Percentiles rank a stretch among this genome's conserved stretches.
Evolutionary conservation across 2,329 filamentous ascomycete species (phyloP).

Genomic region (Diplodia seriata): DNA sequence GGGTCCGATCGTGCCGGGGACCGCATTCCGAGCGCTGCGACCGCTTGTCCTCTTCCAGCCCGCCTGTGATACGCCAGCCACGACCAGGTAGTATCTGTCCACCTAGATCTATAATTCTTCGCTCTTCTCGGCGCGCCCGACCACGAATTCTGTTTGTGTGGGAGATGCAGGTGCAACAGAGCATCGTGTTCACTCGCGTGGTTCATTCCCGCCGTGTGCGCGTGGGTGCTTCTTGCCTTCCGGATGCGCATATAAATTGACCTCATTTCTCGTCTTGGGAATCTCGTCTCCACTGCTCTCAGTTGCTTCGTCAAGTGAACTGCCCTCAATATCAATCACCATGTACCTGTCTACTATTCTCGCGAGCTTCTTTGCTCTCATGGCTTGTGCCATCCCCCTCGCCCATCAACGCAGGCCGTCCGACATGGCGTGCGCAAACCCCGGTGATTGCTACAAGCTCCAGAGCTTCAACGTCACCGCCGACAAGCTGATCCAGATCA

Average conservation of each 20-base stretch:
- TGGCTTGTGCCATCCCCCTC: neutral
- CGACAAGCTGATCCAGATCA: neutral
- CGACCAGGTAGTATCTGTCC: conserved; percentile 21
- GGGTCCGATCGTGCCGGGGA: conserved; percentile 2
- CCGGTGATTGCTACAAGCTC: conserved; percentile 1
- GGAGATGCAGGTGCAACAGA: neutral
- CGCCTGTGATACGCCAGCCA: conserved; percentile 16
- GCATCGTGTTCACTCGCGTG: conserved; percentile 11
- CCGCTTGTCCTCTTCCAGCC: neutral
- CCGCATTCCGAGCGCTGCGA: conserved; percentile 21
- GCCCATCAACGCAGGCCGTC: neutral
- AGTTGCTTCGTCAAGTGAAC: neutral
- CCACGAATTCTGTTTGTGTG: conserved; percentile 15
- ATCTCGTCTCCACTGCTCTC: neutral
- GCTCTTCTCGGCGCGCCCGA: neutral
- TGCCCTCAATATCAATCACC: neutral
- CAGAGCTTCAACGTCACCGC: neutral
- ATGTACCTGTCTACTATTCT: conserved; percentile 7
- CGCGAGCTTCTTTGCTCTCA: conserved; percentile 22
- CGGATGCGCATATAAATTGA: conserved; percentile 12
- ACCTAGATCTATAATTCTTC: conserved; percentile 16
- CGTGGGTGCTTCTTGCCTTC: neutral
- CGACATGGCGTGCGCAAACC: neutral
- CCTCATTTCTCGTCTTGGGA: neutral
- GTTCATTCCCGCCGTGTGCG: conserved; percentile 13